Percentiles rank a stretch among this genome's conserved stretches.
Evolutionary conservation across 345 rosid species (phyloP).

Genomic region (Firmiana major): DNA sequence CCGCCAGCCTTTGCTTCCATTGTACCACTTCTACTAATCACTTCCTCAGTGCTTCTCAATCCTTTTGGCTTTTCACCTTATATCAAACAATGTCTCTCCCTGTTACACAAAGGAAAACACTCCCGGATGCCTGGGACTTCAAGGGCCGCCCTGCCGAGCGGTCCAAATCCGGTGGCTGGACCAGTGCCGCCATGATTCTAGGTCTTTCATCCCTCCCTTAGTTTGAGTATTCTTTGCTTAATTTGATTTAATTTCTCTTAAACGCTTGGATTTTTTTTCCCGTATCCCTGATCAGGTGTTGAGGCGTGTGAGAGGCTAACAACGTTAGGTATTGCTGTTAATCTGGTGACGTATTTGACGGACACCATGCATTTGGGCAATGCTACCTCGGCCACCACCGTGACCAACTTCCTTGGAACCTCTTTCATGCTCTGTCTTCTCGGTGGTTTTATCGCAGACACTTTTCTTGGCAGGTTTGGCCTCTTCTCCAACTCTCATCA

Average conservation of each 20-base stretch:
- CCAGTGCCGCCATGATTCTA: constrained; percentile 86
- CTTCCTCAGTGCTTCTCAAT: no score
- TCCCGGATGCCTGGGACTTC: constrained; percentile 90
- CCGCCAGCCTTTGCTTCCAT: background rate
- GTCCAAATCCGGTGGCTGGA: constrained; percentile 81
- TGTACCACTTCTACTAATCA: background rate
- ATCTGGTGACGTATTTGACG: constrained; percentile 87
- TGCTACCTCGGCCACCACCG: constrained; percentile 80
- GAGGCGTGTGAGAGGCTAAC: constrained; percentile 90
- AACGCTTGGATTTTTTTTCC: background rate
- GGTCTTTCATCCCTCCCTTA: constrained; percentile 34
- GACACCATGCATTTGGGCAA: constrained; percentile 87
- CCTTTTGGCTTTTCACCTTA: background rate
- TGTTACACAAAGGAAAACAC: constrained; percentile 40
- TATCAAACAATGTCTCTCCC: constrained; percentile 66
- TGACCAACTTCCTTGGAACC: constrained; percentile 91
- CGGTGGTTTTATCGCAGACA: constrained; percentile 92
- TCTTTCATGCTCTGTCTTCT: constrained; percentile 93
- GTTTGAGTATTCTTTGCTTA: background rate
- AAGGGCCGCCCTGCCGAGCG: constrained; percentile 73
- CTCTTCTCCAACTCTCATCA: background rate
- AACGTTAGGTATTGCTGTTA: constrained; percentile 88
- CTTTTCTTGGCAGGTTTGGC: constrained; percentile 86
- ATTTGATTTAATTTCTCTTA: background rate
- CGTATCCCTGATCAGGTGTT: constrained; percentile 34